These are phyloP conservation scores for Takashimella tepidaria DNA, from an alignment of 1,284 basidiomycete species.

Conservation along the genomic window DNA sequence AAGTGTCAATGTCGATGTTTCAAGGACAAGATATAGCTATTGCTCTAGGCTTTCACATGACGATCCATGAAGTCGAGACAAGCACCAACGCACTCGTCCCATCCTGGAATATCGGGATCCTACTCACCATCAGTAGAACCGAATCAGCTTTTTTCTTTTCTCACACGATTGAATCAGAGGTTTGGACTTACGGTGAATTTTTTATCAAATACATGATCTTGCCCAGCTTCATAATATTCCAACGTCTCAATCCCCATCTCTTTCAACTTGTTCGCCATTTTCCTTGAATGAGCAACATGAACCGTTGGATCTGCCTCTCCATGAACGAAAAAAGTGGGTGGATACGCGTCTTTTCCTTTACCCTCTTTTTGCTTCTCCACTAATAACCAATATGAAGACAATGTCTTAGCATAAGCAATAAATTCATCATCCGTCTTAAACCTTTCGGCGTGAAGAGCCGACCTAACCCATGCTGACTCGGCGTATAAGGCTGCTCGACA, in stretches of 20 bases:
- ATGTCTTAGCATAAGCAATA: constrained; percentile 2
- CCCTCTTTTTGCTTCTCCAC: constrained; percentile 10
- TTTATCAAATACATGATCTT: constrained; percentile 24
- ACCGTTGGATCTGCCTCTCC: constrained; percentile 20
- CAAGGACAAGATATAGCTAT: too few relatives aligned
- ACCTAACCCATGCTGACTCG: not conserved
- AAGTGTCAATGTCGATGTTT: too few relatives aligned
- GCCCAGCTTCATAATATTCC: constrained; percentile 14
- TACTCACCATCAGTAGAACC: too few relatives aligned
- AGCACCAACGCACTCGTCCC: constrained; percentile 18
- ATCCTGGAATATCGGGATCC: constrained; percentile 13
- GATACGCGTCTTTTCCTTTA: constrained; percentile 14
- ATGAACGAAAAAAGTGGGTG: constrained; percentile 28
- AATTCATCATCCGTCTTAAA: constrained; percentile 9
- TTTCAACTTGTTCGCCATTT: constrained; percentile 16
- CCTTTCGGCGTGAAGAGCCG: constrained; percentile 1
- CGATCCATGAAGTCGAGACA: constrained; percentile 2
- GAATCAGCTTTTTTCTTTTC: not conserved
- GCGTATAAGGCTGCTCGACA: not conserved
- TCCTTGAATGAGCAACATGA: constrained; percentile 16
- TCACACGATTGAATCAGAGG: not conserved
- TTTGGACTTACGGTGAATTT: constrained; percentile 20
- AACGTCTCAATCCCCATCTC: constrained; percentile 12
- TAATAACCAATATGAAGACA: constrained; percentile 9
- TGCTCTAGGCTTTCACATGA: not conserved